Evolutionary conservation across 129 eudicot genomes (phyloP), one percentile per base, ranked within the genome.

Genomic region (Lonicera japonica): DNA sequence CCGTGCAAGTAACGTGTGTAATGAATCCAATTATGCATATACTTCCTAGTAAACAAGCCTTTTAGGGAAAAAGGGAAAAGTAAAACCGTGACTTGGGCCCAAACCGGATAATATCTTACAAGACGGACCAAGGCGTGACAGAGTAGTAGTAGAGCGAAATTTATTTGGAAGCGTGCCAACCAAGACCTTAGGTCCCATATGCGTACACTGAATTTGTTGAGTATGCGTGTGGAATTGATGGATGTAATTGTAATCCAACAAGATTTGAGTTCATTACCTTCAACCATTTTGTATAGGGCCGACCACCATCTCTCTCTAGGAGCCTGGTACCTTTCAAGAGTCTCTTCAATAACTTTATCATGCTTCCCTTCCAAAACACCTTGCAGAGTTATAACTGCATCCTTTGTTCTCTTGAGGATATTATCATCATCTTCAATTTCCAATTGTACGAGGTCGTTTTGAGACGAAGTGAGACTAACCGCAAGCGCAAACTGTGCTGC

Each of bases 241-340:
- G n/a, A n/a, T n/a, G n/a, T n/a, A n/a, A n/a, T n/a, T n/a, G n/a
- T n/a, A n/a, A n/a, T n/a, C n/a, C n/a, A n/a, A n/a, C n/a, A n/a
- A n/a, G n/a, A n/a, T 11, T 5, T 0, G 52, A 8, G 20, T 9
- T 15, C 5, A 14, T 46, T 80, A 85, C 94, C 94, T 85, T 85
- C 87, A 62, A 85, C 69, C 65, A 81, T 71, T 70, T 70, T 85
- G 82, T 85, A 81, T 8, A 85, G 76, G 55, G 94, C 34, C 5
- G 94, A 75, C 94, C 94, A 85, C 94, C 94, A 85, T 19, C 85
- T 65, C 43, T 85, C 94, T 54, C 71, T 53, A 38, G 87, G 68
- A 60, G 81, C 73, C 12, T 70, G 73, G 70, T 75, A 58, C 54
- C 58, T 64, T 4, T 81, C 77, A 18, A 85, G 82, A 0, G 73